phyloP scores from a whole-genome alignment of 192 early-diverging fungal species.

The Linderina pennispora region DNA sequence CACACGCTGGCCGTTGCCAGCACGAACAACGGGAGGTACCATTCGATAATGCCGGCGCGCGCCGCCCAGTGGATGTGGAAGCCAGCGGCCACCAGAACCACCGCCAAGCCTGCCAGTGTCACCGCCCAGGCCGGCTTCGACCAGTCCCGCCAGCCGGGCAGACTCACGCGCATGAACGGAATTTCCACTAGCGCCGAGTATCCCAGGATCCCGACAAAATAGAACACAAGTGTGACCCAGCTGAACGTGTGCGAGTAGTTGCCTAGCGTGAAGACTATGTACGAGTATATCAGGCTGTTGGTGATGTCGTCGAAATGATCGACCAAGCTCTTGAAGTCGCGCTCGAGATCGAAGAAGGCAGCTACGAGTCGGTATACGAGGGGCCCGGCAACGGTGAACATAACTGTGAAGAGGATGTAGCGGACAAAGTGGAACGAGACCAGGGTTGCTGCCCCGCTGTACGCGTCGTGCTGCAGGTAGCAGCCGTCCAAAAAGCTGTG shows the following conservation, averaged over 20 bases:
- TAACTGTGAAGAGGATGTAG: conserved; percentile 26
- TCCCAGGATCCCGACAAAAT: conserved; percentile 47
- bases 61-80: conserved; percentile 43
- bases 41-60: conserved; percentile 26
- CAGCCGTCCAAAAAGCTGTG: conserved; percentile 38
- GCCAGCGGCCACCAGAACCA: conserved; percentile 57
- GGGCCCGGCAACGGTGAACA: conserved; percentile 39
- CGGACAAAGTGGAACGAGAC: conserved; percentile 39
- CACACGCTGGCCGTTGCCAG: conserved; percentile 31
- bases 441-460: conserved; percentile 28
- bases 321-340: conserved; percentile 54
- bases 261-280: conserved; percentile 69
- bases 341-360: conserved; percentile 59
- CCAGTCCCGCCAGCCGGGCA: conserved; percentile 59
- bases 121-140: conserved; percentile 59
- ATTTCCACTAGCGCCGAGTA: conserved; percentile 58
- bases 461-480: conserved; percentile 22
- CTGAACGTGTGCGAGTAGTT: conserved; percentile 63
- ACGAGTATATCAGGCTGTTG: conserved; percentile 51
- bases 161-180: conserved; percentile 60
- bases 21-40: conserved; percentile 42
- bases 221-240: conserved; percentile 44
- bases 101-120: conserved; percentile 48
- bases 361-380: conserved; percentile 53
- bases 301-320: conserved; percentile 64